Percentiles rank a stretch among this genome's conserved stretches.
These are phyloP conservation scores for Bipolaris oryzae DNA, from an alignment of 2,329 filamentous ascomycete genomes.

Conservation along the genomic window DNA sequence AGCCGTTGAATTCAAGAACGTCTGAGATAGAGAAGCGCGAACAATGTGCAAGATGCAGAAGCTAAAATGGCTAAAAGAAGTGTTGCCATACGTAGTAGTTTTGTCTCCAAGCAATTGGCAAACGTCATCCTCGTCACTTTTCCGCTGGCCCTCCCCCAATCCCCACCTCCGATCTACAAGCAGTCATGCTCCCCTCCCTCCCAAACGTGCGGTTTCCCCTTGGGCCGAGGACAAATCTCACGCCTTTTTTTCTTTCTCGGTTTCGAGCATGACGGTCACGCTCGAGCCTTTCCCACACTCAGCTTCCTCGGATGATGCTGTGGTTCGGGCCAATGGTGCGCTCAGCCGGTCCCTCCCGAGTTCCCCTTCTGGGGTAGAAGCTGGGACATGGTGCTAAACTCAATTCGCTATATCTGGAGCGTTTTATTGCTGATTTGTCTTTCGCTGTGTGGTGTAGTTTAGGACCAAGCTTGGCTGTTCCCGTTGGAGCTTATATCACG, in stretches of 20 bases:
- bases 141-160: conserved; percentile 32
- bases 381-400: conserved; percentile 15
- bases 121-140: conserved; percentile 42
- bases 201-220: conserved; percentile 32
- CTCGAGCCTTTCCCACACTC: conserved; percentile 14
- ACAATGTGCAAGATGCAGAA: too few relatives aligned
- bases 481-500: conserved; percentile 16
- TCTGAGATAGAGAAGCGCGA: background rate
- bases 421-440: conserved; percentile 18
- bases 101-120: conserved; percentile 43
- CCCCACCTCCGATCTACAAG: conserved; percentile 31
- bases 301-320: conserved; percentile 40
- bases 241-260: conserved; percentile 12
- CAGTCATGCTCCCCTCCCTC: conserved; percentile 14
- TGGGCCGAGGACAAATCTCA: conserved; percentile 45
- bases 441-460: conserved; percentile 31
- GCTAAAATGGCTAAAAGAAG: background rate
- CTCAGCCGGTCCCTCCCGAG: conserved; percentile 43
- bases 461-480: conserved; percentile 39
- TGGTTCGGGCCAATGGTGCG: conserved; percentile 46
- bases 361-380: conserved; percentile 15
- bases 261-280: conserved; percentile 13
- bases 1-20: too few relatives aligned
- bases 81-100: conserved; percentile 3
- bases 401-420: conserved; percentile 5